Base-by-base conservation (phyloP, 306 rosid genomes). In the Vachellia pachyceras region DNA sequence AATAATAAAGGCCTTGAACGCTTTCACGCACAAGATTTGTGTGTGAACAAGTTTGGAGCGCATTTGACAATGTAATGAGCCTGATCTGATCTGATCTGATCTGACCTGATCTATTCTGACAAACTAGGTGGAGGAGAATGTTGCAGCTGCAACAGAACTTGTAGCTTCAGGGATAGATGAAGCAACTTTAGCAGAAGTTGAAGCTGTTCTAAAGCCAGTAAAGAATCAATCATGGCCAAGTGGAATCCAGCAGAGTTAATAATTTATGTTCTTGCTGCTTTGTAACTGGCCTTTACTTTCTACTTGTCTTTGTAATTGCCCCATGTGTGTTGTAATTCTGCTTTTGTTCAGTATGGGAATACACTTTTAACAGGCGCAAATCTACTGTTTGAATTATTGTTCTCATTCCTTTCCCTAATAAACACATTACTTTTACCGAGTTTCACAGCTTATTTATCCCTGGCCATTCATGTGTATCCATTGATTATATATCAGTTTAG, bases 221-320 rank as follows among this genome's bases (percentile, higher is more conserved):
- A 93, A 91, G 91, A 93, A 93, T 58, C 97, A 90, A 77, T 80
- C 97, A 50, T 95, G 99, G 98, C 91, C 93, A 25, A 95, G 97
- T 82, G 99, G 99, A 86, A 87, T 84, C 82, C 94, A 88, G 84
- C 82, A 83, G 83, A 83, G 88, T 84, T 95, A 89, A 91, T 54
- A 49, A 49, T 0, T 29, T 29, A 29, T 63, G 36, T 52, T 83
- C 6, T 58, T 57, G 37, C 75, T 72, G 66, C 72, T 80, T 71
- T 71, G 67, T 79, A 73, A 22, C 75, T 29, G 22, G 29, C 54
- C 60, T 72, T 73, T 41, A 36, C 76, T 13, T 37, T 29, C 37
- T 9, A 33, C 46, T 73, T 75, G 42, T 23, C 73, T 80, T 40
- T 15, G 1, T 46, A 23, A 46, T 22, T 74, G 58, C 52, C 25